Conservation (phyloP, 495 filamentous ascomycete species). For the Podospora pseudoanserina region DNA sequence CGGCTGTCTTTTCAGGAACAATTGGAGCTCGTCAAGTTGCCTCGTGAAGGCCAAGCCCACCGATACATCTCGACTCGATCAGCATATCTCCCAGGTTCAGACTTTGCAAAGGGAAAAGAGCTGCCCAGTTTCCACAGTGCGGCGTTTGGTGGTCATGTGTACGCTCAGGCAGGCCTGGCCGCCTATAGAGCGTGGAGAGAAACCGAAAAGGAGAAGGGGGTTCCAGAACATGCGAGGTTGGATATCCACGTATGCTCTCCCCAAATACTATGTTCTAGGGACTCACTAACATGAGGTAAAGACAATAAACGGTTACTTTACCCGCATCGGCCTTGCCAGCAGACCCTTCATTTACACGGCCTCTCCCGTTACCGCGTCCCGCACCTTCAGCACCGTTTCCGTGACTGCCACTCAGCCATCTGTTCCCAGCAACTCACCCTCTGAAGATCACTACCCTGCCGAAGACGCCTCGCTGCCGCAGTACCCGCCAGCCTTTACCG, state of each 20-base stretch:
- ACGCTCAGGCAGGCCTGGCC: conserved; percentile 60
- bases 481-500: conserved; percentile 56
- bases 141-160: conserved; percentile 66
- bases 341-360: conserved; percentile 61
- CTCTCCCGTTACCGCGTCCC: conserved; percentile 51
- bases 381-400: conserved; percentile 54
- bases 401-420: conserved; percentile 55
- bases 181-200: conserved; percentile 49
- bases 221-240: conserved; percentile 29
- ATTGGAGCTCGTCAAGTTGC: conserved; percentile 35
- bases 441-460: conserved; percentile 32
- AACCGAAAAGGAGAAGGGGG: conserved; percentile 34
- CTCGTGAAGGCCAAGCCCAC: conserved; percentile 21
- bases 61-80: conserved; percentile 40
- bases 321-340: conserved; percentile 48
- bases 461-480: conserved; percentile 36
- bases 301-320: conserved; percentile 68
- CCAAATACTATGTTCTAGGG: neutral
- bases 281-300: conserved; percentile 22
- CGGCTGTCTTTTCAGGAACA: conserved; percentile 41
- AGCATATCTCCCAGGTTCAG: conserved; percentile 34
- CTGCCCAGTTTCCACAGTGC: conserved; percentile 20
- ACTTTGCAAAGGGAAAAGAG: conserved; percentile 19
- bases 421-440: conserved; percentile 19
- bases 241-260: conserved; percentile 56